Base-by-base conservation (phyloP, 2,329 filamentous ascomycete genomes). In the Penicillium psychrosexuale region DNA sequence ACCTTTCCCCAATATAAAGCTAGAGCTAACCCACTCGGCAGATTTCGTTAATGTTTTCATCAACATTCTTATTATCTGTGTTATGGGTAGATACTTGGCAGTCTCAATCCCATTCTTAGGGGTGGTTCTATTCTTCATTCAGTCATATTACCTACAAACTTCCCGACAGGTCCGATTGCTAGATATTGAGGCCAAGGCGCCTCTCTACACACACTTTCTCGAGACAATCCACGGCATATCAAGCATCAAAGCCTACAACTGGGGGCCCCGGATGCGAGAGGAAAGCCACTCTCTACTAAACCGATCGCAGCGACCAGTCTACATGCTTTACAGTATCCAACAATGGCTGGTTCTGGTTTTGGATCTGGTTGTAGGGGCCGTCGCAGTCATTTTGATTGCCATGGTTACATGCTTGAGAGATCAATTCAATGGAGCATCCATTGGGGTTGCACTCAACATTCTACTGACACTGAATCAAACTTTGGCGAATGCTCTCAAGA, bases 101-200 rank as follows among this genome's bases (percentile, higher is more conserved):
- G 46, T 4, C n/a, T 39, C 34, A 5, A 9, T 48, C 15, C 47
- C 47, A 27, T 6, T 43, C 11, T 28, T 42, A 1, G 19, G 19
- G 0, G 38, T 43, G n/a, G 47, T 34, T 15, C 19, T 42, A 13
- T 42, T 50, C 19, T 34, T 43, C 38, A 12, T 50, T 34, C 47
- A 50, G 30, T 19, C 30, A 43, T 50, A 42, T 22, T 50, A 50
- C 7, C 38, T 50, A 2, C 38, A 37, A 30, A 50, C 47, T 9
- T 50, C 47, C 30, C 30, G 47, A 17, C 47, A 50, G 38, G 30
- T 50, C 28, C 47, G 47, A 50, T 27, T 50, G 8, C 15, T 50
- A 13, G 47, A 50, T 11, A 50, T 42, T 7, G 47, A 50, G 27
- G 38, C 38, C 5, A 50, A 49, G 3, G 47, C 47, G 3, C 47